Conservation (phyloP, 2,329 filamentous ascomycete species). For the Fusarium praegraminearum region DNA sequence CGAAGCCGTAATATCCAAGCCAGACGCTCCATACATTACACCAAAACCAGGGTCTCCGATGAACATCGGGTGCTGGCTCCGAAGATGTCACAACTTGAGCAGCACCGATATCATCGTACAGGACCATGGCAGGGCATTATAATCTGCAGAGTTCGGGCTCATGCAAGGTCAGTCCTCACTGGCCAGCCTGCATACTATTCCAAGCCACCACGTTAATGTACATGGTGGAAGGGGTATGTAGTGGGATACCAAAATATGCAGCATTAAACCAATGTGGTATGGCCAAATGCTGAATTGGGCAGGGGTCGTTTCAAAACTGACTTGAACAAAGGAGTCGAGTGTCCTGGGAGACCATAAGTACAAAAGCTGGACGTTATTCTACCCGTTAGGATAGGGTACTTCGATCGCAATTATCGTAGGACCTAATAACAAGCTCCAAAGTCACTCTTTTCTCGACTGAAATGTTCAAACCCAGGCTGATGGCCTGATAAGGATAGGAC, state of each 20-base stretch:
- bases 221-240: constrained; percentile 20
- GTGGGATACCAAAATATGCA: constrained; percentile 35
- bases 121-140: constrained; percentile 23
- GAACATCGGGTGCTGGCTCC: constrained; percentile 18
- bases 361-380: constrained; percentile 3
- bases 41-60: constrained; percentile 7
- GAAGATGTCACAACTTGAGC: constrained; percentile 25
- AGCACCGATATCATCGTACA: constrained; percentile 39
- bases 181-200: constrained; percentile 26
- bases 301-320: constrained; percentile 22
- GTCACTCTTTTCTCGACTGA: not conserved
- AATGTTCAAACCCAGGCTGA: not conserved
- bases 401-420: not conserved
- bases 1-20: constrained; percentile 7
- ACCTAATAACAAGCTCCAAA: not conserved
- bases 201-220: constrained; percentile 11
- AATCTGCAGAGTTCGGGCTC: constrained; percentile 19
- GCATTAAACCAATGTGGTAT: constrained; percentile 34
- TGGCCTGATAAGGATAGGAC: not conserved
- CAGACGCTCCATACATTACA: not conserved
- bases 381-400: not conserved
- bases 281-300: constrained; percentile 23
- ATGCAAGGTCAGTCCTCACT: constrained; percentile 9
- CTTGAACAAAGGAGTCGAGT: constrained; percentile 28
- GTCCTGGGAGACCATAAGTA: constrained; percentile 24